Evolutionary conservation across 352 stramenopile species (phyloP), one percentile per base, ranked within the genome.

Genomic region (Aphanomyces euteiches): DNA sequence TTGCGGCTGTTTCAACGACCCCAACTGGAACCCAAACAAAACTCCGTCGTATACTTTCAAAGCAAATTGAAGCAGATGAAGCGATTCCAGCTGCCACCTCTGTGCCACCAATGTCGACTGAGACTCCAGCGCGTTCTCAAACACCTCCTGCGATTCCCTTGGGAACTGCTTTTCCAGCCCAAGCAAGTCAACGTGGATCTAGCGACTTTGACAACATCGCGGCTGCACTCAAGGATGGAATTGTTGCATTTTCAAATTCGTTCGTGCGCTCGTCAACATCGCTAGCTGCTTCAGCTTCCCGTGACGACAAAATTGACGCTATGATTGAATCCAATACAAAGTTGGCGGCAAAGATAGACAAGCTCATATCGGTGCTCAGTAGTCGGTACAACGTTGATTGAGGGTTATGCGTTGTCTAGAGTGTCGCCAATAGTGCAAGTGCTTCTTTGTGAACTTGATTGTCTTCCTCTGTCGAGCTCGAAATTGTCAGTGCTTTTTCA

Each of bases 361-460:
- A 28, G 28, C 28, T 28, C 28, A 28, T 28, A 28, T 28, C 28
- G 28, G 28, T 28, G 28, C 28, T 28, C 28, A 28, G 28, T 28
- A 28, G 28, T 28, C 28, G 28, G 28, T 28, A 28, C 28, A 28
- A 28, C 28, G 28, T 28, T 28, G 28, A 28, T 28, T 28, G 28
- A 28, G 28, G 28, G 28, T 28, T 28, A 28, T 28, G 28, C 28
- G 28, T 28, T 2, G 28, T 28, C 28, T 28, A 28, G 28, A 28
- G 28, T 28, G 28, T 28, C 28, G 28, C 28, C 28, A 28, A 28
- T 57, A 93, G 73, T 5, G 80, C 78, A 19, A 78, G 66, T n/a
- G 85, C 85, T 69, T 95, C 85, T 48, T 86, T 79, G 15, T 95
- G 85, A 6, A 79, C 79, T 38, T 72, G 81, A 66, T 87, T 73